Conservation (phyloP, 805 yeast species). For the Starmera pachycereana region DNA sequence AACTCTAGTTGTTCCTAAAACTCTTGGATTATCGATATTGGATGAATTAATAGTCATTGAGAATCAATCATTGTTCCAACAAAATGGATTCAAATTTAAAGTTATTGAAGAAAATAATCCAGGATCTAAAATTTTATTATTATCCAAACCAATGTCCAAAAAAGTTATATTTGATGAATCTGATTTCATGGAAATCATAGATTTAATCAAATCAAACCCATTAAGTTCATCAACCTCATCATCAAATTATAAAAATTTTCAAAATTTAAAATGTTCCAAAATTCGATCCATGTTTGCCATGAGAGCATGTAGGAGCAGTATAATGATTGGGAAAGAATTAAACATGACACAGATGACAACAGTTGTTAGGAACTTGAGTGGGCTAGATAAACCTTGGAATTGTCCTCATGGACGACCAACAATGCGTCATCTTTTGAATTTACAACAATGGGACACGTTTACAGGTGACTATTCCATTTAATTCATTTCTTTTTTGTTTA, state of each 20-base stretch:
- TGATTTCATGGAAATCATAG: slow-evolving; percentile 69
- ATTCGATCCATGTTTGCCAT: slow-evolving; percentile 80
- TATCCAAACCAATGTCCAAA: slow-evolving; percentile 67
- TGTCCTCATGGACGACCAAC: slow-evolving; percentile 98
- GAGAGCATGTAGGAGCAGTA: slow-evolving; percentile 90
- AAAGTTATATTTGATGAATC: slow-evolving; percentile 51
- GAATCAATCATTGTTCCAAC: slow-evolving; percentile 42
- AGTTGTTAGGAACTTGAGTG: slow-evolving; percentile 59
- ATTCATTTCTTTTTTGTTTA: neutral
- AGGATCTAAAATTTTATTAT: slow-evolving; percentile 45
- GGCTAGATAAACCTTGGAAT: slow-evolving; percentile 85
- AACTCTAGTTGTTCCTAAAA: slow-evolving; percentile 49
- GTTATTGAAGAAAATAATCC: slow-evolving; percentile 41
- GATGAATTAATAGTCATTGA: slow-evolving; percentile 71
- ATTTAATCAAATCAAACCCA: slow-evolving; percentile 48
- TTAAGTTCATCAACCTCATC: slow-evolving; percentile 19
- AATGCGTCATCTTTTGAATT: slow-evolving; percentile 75
- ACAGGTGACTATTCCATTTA: slow-evolving; percentile 29
- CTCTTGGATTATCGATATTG: slow-evolving; percentile 56
- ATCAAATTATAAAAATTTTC: too few relatives aligned
- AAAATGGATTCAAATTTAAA: slow-evolving; percentile 67
- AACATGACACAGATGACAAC: slow-evolving; percentile 47
- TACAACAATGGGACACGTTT: slow-evolving; percentile 36
- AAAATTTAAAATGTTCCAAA: slow-evolving; percentile 53
- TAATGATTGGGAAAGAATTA: slow-evolving; percentile 84